Evolutionary conservation across 2,329 filamentous ascomycete species (phyloP).

Genomic region (Fragosphaeria purpurea): DNA sequence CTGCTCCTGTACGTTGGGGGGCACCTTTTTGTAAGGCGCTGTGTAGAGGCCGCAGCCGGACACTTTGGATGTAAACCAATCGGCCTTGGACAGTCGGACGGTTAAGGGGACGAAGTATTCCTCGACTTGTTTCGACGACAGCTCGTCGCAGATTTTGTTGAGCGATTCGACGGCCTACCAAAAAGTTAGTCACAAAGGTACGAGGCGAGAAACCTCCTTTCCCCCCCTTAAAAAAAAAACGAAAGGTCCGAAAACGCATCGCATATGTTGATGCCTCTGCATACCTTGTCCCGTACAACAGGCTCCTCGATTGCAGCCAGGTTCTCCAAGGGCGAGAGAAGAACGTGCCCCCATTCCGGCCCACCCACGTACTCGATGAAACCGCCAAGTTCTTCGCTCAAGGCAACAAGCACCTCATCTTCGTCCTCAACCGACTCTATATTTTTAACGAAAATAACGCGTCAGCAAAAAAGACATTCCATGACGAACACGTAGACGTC

Average conservation of each 20-base stretch:
- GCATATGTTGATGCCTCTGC: conserved; percentile 11
- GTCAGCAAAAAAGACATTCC: background rate
- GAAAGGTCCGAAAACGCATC: background rate
- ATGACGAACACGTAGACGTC: too few species aligned
- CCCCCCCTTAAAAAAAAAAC: background rate
- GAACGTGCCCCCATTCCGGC: conserved; percentile 85
- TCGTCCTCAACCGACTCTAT: conserved; percentile 98
- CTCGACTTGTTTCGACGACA: conserved; percentile 88
- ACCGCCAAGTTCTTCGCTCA: conserved; percentile 91
- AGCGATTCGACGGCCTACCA: conserved; percentile 88
- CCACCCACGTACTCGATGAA: conserved; percentile 98
- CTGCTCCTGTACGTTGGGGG: conserved; percentile 76
- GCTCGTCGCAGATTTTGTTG: conserved; percentile 95
- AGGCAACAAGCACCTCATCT: conserved; percentile 91
- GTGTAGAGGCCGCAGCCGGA: conserved; percentile 95
- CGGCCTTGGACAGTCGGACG: conserved; percentile 92
- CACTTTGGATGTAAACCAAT: conserved; percentile 99
- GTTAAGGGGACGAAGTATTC: conserved; percentile 95
- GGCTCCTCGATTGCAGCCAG: conserved; percentile 97
- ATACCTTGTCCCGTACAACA: conserved; percentile 92
- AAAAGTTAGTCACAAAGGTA: background rate
- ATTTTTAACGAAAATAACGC: background rate
- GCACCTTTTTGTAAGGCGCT: conserved; percentile 84
- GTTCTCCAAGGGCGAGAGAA: conserved; percentile 94
- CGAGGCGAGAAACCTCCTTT: background rate